Conservation (phyloP, 208 protist genomes). For the Crithidia bombi region DNA sequence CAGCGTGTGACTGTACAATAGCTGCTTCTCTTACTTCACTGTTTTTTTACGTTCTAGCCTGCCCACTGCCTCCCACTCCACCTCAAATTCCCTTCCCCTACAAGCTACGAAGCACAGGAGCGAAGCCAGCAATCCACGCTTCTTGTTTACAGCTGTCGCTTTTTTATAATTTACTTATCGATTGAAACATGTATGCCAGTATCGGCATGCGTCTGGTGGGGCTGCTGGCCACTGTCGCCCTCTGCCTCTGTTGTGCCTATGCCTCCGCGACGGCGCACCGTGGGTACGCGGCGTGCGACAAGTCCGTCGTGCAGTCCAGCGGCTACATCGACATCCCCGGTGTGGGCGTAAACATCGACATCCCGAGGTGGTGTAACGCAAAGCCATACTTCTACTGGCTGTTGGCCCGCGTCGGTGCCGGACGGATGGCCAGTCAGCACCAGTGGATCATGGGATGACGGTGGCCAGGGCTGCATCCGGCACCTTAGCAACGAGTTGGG, state of each 20-base stretch:
- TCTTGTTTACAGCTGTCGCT: too few relatives aligned
- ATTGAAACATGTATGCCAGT: too few relatives aligned
- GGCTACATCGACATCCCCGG: constrained; percentile 80
- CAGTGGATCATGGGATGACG: constrained; percentile 92
- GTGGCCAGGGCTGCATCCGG: constrained; percentile 91
- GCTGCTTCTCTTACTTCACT: too few relatives aligned
- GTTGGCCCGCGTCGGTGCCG: constrained; percentile 57
- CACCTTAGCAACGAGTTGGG: constrained; percentile 78
- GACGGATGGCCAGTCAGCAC: constrained; percentile 39
- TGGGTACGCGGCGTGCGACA: constrained; percentile 52
- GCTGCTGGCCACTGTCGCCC: not conserved
- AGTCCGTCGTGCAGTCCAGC: constrained; percentile 61
- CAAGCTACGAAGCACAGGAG: too few relatives aligned
- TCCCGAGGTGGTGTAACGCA: too few relatives aligned
- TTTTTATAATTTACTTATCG: too few relatives aligned
- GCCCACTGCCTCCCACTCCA: too few relatives aligned
- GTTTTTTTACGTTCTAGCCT: too few relatives aligned
- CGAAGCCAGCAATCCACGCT: too few relatives aligned
- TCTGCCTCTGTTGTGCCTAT: not conserved
- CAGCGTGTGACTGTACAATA: too few relatives aligned
- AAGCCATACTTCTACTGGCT: constrained; percentile 93
- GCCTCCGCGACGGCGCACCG: constrained; percentile 2
- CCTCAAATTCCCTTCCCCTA: too few relatives aligned
- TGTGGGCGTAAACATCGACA: constrained; percentile 19
- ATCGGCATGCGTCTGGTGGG: too few relatives aligned